Conservation (phyloP, 306 rosid genomes). For the Fragaria iinumae region DNA sequence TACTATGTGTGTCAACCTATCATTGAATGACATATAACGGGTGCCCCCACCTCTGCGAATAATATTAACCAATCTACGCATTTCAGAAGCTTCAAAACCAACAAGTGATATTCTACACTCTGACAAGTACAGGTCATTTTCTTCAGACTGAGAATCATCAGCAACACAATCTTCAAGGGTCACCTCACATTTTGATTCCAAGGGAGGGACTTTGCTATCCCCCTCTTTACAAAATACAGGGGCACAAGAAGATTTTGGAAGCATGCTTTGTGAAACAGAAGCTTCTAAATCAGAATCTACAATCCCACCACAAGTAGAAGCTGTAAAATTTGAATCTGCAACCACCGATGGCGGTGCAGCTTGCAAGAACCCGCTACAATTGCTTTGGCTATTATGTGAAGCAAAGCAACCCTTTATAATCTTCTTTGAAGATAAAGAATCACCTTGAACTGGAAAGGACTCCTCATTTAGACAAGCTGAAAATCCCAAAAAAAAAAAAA, state of each 20-base stretch:
- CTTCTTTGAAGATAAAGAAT: constrained; percentile 61
- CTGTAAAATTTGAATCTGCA: constrained; percentile 49
- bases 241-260: constrained; percentile 37
- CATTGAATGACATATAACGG: constrained; percentile 67
- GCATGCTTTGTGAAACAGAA: constrained; percentile 47
- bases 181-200: constrained; percentile 40
- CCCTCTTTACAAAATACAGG: constrained; percentile 42
- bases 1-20: constrained; percentile 80
- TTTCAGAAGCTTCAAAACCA: constrained; percentile 83
- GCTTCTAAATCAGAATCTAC: constrained; percentile 57
- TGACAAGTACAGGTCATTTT: constrained; percentile 75
- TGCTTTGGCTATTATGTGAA: constrained; percentile 61
- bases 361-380: constrained; percentile 44
- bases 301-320: constrained; percentile 37
- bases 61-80: constrained; percentile 83
- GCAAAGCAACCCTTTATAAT: constrained; percentile 39
- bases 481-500: constrained; percentile 22
- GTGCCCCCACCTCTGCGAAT: constrained; percentile 92
- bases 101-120: constrained; percentile 74
- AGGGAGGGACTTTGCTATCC: constrained; percentile 40
- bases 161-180: constrained; percentile 61
- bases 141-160: constrained; percentile 85
- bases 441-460: constrained; percentile 67
- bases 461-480: constrained; percentile 89
- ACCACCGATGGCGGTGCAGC: constrained; percentile 49